These are phyloP conservation scores for Arthrobotrys musiformis DNA, from an alignment of 2,329 filamentous ascomycete genomes.

Conservation along the genomic window DNA sequence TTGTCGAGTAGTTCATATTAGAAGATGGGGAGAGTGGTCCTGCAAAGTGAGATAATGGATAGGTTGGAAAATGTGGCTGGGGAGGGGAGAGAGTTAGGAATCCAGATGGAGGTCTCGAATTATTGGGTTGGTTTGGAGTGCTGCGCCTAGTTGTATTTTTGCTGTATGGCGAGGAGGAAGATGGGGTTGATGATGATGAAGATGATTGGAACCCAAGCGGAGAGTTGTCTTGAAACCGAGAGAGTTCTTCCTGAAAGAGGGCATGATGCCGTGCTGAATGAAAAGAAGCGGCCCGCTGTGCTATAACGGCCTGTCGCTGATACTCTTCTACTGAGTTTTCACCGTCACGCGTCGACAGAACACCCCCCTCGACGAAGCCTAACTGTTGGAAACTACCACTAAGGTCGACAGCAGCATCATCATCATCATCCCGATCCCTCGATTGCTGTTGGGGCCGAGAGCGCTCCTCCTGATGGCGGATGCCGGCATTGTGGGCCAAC, in stretches of 20 bases:
- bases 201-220: constrained; percentile 38
- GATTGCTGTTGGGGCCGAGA: constrained; percentile 10
- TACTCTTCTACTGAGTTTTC: constrained; percentile 37
- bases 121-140: constrained; percentile 45
- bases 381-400: constrained; percentile 1
- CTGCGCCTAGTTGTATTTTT: constrained; percentile 27
- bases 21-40: constrained; percentile 7
- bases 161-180: constrained; percentile 39
- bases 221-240: constrained; percentile 42
- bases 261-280: constrained; percentile 40
- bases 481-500: constrained; percentile 32
- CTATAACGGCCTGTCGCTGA: constrained; percentile 28
- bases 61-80: constrained; percentile 19
- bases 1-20: constrained; percentile 24
- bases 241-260: constrained; percentile 39
- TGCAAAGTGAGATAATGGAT: constrained; percentile 19
- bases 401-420: background rate
- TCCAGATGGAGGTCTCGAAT: constrained; percentile 14
- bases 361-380: constrained; percentile 1
- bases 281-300: constrained; percentile 31
- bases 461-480: constrained; percentile 38
- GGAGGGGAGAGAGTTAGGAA: constrained; percentile 18
- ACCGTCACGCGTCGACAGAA: constrained; percentile 25
- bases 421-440: background rate
- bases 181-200: constrained; percentile 43